phyloP scores from a whole-genome alignment of 768 basidiomycete species.

The Phlebiopsis gigantea region DNA sequence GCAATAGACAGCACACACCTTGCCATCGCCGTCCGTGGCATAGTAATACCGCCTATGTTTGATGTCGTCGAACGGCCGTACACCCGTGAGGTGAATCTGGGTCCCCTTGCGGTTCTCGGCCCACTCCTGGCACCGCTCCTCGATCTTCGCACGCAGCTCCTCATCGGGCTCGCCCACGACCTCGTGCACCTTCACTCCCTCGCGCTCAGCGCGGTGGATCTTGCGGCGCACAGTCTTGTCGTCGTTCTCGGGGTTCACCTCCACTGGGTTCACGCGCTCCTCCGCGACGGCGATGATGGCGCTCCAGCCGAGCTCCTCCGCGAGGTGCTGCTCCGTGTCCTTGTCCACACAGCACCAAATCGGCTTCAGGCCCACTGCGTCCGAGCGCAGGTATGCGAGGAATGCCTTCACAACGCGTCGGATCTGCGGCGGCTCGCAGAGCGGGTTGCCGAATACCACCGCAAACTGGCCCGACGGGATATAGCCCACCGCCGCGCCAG shows the following conservation, averaged over 20 bases:
- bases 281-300: slow-evolving; percentile 61
- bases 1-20: slow-evolving; percentile 25
- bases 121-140: slow-evolving; percentile 54
- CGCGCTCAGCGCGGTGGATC: slow-evolving; percentile 50
- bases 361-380: slow-evolving; percentile 41
- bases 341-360: slow-evolving; percentile 58
- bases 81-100: slow-evolving; percentile 46
- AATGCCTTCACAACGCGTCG: slow-evolving; percentile 43
- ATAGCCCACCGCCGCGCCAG: slow-evolving; percentile 59
- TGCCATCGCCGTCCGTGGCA: slow-evolving; percentile 32
- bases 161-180: slow-evolving; percentile 36
- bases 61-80: slow-evolving; percentile 34
- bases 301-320: slow-evolving; percentile 49
- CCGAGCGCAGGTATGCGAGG: slow-evolving; percentile 34
- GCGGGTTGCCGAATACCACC: slow-evolving; percentile 62
- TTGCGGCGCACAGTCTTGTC: slow-evolving; percentile 62
- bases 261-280: slow-evolving; percentile 41
- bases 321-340: slow-evolving; percentile 46
- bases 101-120: slow-evolving; percentile 45
- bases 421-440: slow-evolving; percentile 34
- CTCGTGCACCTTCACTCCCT: slow-evolving; percentile 44
- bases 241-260: slow-evolving; percentile 42
- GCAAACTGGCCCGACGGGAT: slow-evolving; percentile 46
- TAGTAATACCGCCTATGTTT: slow-evolving; percentile 37
- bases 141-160: slow-evolving; percentile 42